Conservation (phyloP, 768 basidiomycete species). For the Myochromella boudieri region DNA sequence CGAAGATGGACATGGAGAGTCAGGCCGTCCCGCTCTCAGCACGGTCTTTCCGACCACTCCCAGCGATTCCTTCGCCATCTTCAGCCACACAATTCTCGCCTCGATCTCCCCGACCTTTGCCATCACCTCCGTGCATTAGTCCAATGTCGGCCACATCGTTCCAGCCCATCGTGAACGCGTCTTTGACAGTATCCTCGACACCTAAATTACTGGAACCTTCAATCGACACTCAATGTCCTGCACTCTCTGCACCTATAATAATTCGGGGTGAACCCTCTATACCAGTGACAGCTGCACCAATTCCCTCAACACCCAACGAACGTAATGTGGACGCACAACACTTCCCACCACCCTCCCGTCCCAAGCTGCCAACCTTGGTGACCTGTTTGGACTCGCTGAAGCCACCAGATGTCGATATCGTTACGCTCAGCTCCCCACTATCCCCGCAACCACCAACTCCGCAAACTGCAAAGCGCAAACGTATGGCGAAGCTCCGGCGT, state of each 20-base stretch:
- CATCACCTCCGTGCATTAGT: constrained; percentile 12
- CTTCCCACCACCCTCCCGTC: too few species aligned
- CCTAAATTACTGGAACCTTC: too few species aligned
- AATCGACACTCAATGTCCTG: too few species aligned
- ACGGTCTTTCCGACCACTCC: constrained; percentile 21
- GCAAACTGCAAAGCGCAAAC: constrained; percentile 24
- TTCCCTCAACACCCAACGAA: too few species aligned
- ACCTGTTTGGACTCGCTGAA: background rate
- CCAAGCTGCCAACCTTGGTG: background rate
- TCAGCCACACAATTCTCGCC: background rate
- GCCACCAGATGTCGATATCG: background rate
- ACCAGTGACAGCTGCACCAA: too few species aligned
- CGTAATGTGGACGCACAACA: too few species aligned
- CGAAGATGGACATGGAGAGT: constrained; percentile 2
- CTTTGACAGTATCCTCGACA: too few species aligned
- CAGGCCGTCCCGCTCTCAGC: too few species aligned
- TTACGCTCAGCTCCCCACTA: constrained; percentile 10
- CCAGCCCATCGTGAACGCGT: background rate
- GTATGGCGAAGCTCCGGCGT: constrained; percentile 31
- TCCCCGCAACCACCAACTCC: constrained; percentile 25
- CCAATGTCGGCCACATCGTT: background rate
- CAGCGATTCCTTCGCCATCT: constrained; percentile 14
- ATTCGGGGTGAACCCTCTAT: too few species aligned
- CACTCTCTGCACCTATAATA: too few species aligned
- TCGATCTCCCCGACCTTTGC: constrained; percentile 14